Conservation (phyloP, 192 early-diverging fungal genomes). For the Linnemannia elongata region DNA sequence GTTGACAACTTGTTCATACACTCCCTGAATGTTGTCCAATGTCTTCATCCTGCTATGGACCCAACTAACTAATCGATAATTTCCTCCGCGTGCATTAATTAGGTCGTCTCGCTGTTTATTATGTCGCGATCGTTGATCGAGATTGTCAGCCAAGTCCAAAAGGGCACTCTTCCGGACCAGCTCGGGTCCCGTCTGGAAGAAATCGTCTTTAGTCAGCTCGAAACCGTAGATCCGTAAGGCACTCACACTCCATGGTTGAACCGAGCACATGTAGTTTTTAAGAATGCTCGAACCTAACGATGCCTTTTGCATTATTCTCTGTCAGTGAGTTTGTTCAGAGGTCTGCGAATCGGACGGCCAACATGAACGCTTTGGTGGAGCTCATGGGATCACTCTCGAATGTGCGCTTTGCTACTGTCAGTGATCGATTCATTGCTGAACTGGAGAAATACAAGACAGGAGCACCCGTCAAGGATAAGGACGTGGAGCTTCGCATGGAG, state of each 20-base stretch:
- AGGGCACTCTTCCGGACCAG: conserved; percentile 81
- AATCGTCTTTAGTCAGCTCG: conserved; percentile 92
- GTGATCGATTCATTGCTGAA: conserved; percentile 93
- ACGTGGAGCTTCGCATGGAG: conserved; percentile 85
- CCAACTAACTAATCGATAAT: conserved; percentile 6
- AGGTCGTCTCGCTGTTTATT: conserved; percentile 85
- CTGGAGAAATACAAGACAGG: conserved; percentile 80
- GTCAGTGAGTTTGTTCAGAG: conserved; percentile 74
- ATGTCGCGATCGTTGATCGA: conserved; percentile 89
- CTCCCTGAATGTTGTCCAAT: background rate
- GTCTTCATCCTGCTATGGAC: background rate
- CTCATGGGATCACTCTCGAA: conserved; percentile 93
- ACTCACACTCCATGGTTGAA: background rate
- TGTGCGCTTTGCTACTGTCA: conserved; percentile 93
- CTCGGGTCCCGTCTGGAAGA: conserved; percentile 92
- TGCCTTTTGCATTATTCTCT: background rate
- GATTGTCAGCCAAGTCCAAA: conserved; percentile 82
- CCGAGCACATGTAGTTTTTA: background rate
- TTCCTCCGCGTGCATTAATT: conserved; percentile 1
- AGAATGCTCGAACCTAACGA: background rate
- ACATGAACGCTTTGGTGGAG: conserved; percentile 91
- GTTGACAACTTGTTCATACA: background rate
- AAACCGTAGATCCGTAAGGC: conserved; percentile 87
- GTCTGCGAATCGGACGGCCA: conserved; percentile 86
- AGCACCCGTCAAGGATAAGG: conserved; percentile 64